A percentile compares a stretch with the other conserved stretches of the same genome.
Conservation (phyloP, 2,329 filamentous ascomycete genomes). For the Aspergillus chevalieri region DNA sequence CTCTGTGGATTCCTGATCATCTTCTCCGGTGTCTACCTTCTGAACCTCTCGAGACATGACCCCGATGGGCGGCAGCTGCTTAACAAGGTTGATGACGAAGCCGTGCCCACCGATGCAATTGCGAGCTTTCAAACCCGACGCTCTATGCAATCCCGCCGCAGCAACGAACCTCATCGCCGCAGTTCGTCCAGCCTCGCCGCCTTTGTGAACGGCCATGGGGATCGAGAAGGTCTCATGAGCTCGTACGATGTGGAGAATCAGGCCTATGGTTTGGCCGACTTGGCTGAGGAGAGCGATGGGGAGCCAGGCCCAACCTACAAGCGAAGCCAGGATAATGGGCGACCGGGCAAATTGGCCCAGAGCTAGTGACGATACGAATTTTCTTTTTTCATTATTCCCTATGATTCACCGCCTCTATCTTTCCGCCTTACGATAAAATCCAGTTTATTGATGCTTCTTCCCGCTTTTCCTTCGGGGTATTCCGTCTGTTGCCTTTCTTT, state of each 20-base stretch:
- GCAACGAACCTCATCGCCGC: constrained; percentile 52
- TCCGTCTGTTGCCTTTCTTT: constrained; percentile 5
- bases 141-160: constrained; percentile 86
- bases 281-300: constrained; percentile 69
- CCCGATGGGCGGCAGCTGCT: constrained; percentile 69
- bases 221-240: constrained; percentile 77
- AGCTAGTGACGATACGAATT: constrained; percentile 17
- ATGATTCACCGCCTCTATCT: background rate
- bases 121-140: constrained; percentile 82
- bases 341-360: constrained; percentile 26
- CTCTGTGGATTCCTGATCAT: constrained; percentile 91
- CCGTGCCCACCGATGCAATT: constrained; percentile 84
- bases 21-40: constrained; percentile 88
- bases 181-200: constrained; percentile 57
- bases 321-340: constrained; percentile 19
- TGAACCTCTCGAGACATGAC: constrained; percentile 91
- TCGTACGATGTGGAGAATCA: constrained; percentile 81
- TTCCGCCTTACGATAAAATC: constrained; percentile 18
- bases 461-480: constrained; percentile 9
- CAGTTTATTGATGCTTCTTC: constrained; percentile 18
- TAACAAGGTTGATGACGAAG: constrained; percentile 56
- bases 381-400: constrained; percentile 5
- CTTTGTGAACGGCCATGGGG: constrained; percentile 52
- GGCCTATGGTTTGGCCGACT: constrained; percentile 69
- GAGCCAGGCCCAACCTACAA: constrained; percentile 32